Evolutionary conservation across 176 grass and related monocot species (phyloP), one percentile per base, ranked within the genome.

Genomic region (Avena insularis): DNA sequence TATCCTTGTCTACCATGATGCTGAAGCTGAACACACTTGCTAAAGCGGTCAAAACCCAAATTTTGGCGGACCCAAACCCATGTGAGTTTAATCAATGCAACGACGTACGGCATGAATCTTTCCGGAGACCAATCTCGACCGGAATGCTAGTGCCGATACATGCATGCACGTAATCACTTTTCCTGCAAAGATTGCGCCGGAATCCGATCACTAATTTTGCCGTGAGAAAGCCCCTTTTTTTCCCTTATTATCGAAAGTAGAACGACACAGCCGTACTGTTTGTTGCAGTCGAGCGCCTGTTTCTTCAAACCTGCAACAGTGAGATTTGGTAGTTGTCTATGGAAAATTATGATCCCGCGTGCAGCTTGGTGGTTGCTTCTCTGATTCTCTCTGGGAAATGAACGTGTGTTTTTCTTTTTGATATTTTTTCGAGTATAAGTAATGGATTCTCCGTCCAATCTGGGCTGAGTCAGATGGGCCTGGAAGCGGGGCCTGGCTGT

Each of bases 391-490:
- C 14, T 68, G 2, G 64, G 64, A 36, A 68, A 19, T 69, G 60
- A 25, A 12, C 21, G 60, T 12, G 9, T 27, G 60, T 27, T 35
- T 35, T 35, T 2, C 25, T 7, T 20, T 20, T 3, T 5, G 16
- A 57, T 57, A 8, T 20, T 57, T 12, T 4, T 62, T 25, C 12
- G 1, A 1, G 23, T 13, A 25, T 4, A 19, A 49, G n/a, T 68
- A 61, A 77, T 72, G 62, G 61, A 47, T 70, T 82, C n/a, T 31
- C 54, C 56, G 75, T 85, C 77, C 60, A 88, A 77, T 81, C 90
- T 77, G 77, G 51, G 90, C 60, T 77, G 90, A 88, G 81, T 88
- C 82, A 85, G 82, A 85, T 81, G 90, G 82, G 86, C 77, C 85
- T 62, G 51, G 20, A 40, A 4, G 79, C 73, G 76, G 82, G 90